Base-by-base conservation (phyloP, 1,139 yeast genomes). In the Debaryomyces subglobosus region DNA sequence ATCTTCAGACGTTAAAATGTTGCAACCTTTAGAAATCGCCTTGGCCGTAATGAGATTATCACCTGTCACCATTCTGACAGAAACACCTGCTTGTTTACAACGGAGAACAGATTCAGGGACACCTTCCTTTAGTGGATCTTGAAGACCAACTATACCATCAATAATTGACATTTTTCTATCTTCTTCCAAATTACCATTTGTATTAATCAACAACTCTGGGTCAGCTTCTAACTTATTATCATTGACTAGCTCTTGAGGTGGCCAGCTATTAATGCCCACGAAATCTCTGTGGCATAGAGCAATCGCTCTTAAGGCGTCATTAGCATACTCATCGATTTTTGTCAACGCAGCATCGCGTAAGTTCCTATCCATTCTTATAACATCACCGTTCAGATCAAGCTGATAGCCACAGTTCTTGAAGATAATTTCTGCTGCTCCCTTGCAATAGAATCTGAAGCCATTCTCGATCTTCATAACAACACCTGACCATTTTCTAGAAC, bases 61-160 rank as follows among this genome's bases (percentile, higher is more conserved):
- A 67, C 99, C 99, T 21, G 99, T 94, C 45, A 94, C 97, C 99
- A 94, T 94, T 59, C 97, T 81, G 24, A 94, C 98, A 25, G 86
- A 81, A 15, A 94, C 98, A 48, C 99, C 98, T 0, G 99, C 98
- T 37, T 75, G 75, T 58, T 84, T 85, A 71, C 99, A 94, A 62
- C 86, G 86, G 32, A 77, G 74, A 18, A 94, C 97, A 1, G 99
- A 96, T 48, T 86, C 84, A 24, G 84, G 79, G n/a, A 94, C 98
- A 53, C 97, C 97, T 8, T 81, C 81, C 58, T 97, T 84, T 54
- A 94, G 77, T 1, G 99, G 99, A 71, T 94, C 99, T 72, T 89
- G 94, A 60, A 94, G 89, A 58, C 98, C 99, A 37, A 91, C 92
- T 46, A 92, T 72, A 45, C 84, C 82, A 61, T 92, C 94, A 40